phyloP scores from a whole-genome alignment of 2,329 filamentous ascomycete species.

The Didymella pinodella region DNA sequence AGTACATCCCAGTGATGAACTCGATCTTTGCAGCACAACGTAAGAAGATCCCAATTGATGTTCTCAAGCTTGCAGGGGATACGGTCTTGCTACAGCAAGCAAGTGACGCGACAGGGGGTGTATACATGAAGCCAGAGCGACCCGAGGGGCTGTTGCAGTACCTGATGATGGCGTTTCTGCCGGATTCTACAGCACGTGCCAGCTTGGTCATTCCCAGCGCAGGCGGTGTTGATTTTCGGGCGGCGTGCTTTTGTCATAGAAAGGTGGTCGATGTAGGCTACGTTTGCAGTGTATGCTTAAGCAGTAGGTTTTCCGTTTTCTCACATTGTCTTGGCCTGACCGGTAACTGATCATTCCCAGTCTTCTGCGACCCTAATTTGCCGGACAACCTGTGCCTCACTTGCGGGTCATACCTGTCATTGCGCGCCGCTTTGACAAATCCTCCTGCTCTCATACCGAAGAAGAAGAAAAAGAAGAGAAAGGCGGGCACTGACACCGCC shows the following conservation, averaged over 20 bases:
- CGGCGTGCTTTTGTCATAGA: conserved; percentile 97
- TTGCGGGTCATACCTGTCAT: conserved; percentile 50
- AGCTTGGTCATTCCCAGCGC: conserved; percentile 80
- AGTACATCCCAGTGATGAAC: conserved; percentile 99
- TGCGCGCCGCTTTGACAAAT: conserved; percentile 44
- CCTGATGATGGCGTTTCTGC: conserved; percentile 91
- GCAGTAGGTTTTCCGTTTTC: conserved; percentile 63
- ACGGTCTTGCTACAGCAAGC: conserved; percentile 96
- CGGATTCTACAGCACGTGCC: conserved; percentile 69
- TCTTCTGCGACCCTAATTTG: conserved; percentile 49
- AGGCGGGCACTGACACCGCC: conserved; percentile 41
- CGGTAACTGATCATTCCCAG: conserved; percentile 28
- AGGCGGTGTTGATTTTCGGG: conserved; percentile 91
- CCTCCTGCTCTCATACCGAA: conserved; percentile 48
- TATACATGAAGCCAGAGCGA: conserved; percentile 67
- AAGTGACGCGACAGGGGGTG: conserved; percentile 73
- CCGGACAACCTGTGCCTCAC: conserved; percentile 49
- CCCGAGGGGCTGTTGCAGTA: conserved; percentile 79
- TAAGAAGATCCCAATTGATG: conserved; percentile 87
- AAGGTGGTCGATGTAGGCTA: conserved; percentile 90
- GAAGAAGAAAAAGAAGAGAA: conserved; percentile 53
- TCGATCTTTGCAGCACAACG: conserved; percentile 94
- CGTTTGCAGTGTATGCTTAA: conserved; percentile 95
- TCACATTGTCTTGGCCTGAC: not conserved
- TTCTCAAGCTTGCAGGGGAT: conserved; percentile 82